Conservation (phyloP, 768 basidiomycete genomes). For the Omphalotus guepiniiformis region DNA sequence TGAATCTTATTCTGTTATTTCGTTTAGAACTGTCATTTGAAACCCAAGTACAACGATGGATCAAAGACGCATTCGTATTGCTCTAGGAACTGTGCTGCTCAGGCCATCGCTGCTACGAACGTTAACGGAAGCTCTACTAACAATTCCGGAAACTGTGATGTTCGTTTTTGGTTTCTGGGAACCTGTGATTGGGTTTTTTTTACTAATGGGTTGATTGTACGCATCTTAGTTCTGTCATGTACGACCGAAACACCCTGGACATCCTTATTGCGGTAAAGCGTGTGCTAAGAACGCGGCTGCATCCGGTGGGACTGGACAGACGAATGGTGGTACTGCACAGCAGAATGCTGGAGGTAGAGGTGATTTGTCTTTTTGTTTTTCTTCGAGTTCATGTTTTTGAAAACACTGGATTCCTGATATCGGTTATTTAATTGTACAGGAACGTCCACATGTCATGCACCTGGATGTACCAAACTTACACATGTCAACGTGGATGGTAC, state of each 20-base stretch:
- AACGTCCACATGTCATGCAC: conserved; percentile 47
- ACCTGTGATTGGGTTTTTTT: conserved; percentile 6
- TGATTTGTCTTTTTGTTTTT: no score
- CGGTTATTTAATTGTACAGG: conserved; percentile 26
- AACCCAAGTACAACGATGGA: conserved; percentile 55
- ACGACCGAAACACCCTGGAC: conserved; percentile 58
- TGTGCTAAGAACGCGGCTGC: conserved; percentile 47
- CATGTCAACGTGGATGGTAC: conserved; percentile 36
- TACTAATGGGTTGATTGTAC: conserved; percentile 7
- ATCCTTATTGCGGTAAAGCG: conserved; percentile 61
- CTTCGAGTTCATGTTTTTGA: no score
- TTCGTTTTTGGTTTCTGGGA: conserved; percentile 23
- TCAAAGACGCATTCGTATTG: conserved; percentile 54
- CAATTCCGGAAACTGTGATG: conserved; percentile 44
- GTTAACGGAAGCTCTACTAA: conserved; percentile 15
- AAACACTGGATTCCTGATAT: no score
- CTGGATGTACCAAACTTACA: conserved; percentile 44
- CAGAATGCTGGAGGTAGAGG: conserved; percentile 18
- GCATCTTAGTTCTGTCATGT: conserved; percentile 48
- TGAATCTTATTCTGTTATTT: conserved; percentile 9
- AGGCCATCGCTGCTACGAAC: conserved; percentile 38
- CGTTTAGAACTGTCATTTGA: conserved; percentile 46
- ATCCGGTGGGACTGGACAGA: conserved; percentile 14
- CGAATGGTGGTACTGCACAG: conserved; percentile 4
- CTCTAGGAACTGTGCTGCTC: conserved; percentile 53